phyloP scores from a whole-genome alignment of 441 rosid genomes.

The Manihot esculenta region DNA sequence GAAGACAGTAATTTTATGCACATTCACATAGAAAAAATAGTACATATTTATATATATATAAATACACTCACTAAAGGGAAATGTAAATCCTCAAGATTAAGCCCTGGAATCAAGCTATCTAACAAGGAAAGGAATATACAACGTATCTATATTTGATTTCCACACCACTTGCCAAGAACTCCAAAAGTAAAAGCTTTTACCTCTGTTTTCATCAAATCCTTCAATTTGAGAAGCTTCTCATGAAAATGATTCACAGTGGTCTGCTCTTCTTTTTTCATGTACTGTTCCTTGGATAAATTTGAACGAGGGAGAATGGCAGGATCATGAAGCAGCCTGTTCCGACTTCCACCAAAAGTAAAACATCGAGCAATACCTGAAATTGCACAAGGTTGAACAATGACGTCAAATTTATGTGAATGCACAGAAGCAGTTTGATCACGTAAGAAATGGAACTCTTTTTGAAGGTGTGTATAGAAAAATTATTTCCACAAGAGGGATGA shows the following conservation, averaged over 20 bases:
- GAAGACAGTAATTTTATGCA: too few relatives aligned
- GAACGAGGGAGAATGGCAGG: slow-evolving; percentile 61
- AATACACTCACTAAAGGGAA: too few relatives aligned
- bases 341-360: slow-evolving; percentile 82
- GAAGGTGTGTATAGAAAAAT: too few relatives aligned
- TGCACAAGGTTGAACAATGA: not conserved
- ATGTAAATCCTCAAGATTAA: too few relatives aligned
- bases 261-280: slow-evolving; percentile 72
- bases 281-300: slow-evolving; percentile 66
- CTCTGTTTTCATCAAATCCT: slow-evolving; percentile 76
- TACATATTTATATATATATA: too few relatives aligned
- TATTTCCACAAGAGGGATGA: too few relatives aligned
- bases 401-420: not conserved
- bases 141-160: too few relatives aligned
- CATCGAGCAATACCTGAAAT: slow-evolving; percentile 78
- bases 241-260: slow-evolving; percentile 85
- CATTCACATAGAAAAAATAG: too few relatives aligned
- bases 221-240: slow-evolving; percentile 84
- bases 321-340: slow-evolving; percentile 68
- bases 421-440: not conserved
- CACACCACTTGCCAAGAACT: too few relatives aligned
- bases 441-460: not conserved
- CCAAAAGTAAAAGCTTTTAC: slow-evolving; percentile 23
- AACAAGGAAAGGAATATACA: too few relatives aligned
- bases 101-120: too few relatives aligned